Conservation (phyloP, 176 grass and related monocot species). For the Oryza glaberrima region DNA sequence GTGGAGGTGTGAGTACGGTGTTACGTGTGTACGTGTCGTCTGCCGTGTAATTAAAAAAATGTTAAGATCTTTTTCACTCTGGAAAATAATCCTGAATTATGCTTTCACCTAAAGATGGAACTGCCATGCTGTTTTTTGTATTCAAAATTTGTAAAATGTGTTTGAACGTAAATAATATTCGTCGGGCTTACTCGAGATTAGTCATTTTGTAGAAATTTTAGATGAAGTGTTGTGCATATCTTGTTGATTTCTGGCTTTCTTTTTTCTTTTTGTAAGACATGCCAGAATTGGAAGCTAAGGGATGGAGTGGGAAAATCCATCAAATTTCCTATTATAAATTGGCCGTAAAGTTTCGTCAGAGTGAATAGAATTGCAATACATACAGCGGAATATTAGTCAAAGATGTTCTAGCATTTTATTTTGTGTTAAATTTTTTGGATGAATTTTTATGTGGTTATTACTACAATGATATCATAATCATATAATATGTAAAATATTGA, state of each 20-base stretch:
- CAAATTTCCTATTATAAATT: background rate
- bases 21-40: too few relatives aligned
- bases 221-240: background rate
- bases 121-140: background rate
- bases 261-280: background rate
- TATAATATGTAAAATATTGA: background rate
- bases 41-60: too few relatives aligned
- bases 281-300: background rate
- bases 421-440: background rate
- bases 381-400: too few relatives aligned
- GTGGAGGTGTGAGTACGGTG: too few relatives aligned
- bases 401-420: background rate
- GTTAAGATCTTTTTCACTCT: background rate
- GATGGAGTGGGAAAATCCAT: background rate
- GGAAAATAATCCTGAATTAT: background rate
- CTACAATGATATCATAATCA: background rate
- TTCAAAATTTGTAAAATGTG: background rate
- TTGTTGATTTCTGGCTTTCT: background rate
- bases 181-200: background rate
- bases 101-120: background rate
- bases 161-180: background rate
- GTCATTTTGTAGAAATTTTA: background rate
- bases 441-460: background rate
- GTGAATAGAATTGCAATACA: background rate
- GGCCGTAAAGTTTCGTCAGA: background rate